phyloP scores from a whole-genome alignment of 306 rosid species.

The Aeschynomene evenia region DNA sequence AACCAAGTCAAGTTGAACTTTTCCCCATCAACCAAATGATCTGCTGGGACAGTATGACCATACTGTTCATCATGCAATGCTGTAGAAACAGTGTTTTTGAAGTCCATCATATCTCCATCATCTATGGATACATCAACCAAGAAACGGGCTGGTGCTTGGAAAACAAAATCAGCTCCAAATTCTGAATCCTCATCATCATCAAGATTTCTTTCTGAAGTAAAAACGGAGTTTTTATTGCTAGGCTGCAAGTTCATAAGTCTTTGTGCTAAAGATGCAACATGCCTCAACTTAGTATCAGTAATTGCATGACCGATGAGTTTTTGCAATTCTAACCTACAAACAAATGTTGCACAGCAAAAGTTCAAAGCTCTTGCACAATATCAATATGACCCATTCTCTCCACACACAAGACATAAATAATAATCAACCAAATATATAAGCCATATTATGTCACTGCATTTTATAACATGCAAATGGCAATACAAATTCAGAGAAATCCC shows the following conservation, averaged over 20 bases:
- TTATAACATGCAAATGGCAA: background rate
- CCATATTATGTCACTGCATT: constrained; percentile 17
- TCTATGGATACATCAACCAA: constrained; percentile 74
- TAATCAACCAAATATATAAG: constrained; percentile 16
- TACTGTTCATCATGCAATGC: constrained; percentile 45
- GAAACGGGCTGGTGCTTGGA: constrained; percentile 78
- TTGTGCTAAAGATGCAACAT: constrained; percentile 65
- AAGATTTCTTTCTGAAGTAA: constrained; percentile 32
- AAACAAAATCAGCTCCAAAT: constrained; percentile 83
- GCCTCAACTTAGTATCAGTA: constrained; percentile 60
- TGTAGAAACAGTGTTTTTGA: constrained; percentile 42
- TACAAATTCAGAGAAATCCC: constrained; percentile 7
- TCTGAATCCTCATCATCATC: constrained; percentile 47
- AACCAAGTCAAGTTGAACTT: constrained; percentile 77
- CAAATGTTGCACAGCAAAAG: constrained; percentile 21
- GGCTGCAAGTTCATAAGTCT: constrained; percentile 64
- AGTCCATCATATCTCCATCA: constrained; percentile 59
- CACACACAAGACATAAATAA: constrained; percentile 17
- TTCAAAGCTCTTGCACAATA: constrained; percentile 25
- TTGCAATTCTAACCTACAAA: constrained; percentile 71
- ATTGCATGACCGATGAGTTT: constrained; percentile 60
- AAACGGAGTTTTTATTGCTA: constrained; percentile 31
- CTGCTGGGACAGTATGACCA: constrained; percentile 21
- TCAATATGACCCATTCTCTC: constrained; percentile 1
- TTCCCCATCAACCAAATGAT: constrained; percentile 40